These are phyloP conservation scores for Lentinula sp. DNA, from an alignment of 768 basidiomycete genomes.

Conservation along the genomic window DNA sequence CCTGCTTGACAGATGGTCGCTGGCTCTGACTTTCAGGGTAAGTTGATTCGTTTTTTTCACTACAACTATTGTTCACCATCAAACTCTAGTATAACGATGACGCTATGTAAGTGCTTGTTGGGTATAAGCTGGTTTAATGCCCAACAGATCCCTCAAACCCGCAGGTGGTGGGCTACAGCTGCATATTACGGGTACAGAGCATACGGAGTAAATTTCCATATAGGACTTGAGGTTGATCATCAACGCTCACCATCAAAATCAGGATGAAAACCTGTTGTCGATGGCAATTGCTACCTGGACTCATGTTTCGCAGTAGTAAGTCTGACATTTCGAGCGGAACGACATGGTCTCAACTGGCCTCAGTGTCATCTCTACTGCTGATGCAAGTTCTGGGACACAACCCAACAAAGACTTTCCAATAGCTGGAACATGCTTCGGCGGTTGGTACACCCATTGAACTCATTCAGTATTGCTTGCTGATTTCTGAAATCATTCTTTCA, in stretches of 20 bases:
- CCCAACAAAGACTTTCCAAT: conserved; percentile 37
- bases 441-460: conserved; percentile 22
- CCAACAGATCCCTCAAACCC: not conserved
- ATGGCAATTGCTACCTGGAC: conserved; percentile 46
- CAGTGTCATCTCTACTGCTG: conserved; percentile 38
- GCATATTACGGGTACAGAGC: conserved; percentile 43
- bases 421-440: conserved; percentile 36
- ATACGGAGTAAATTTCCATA: conserved; percentile 21
- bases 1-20: not conserved
- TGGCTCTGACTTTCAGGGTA: not conserved
- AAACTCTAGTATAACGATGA: conserved; percentile 37
- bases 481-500: not conserved
- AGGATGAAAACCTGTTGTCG: conserved; percentile 31
- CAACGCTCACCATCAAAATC: not conserved
- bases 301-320: conserved; percentile 40
- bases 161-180: conserved; percentile 49
- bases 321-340: not conserved
- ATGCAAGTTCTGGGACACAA: conserved; percentile 28
- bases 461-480: conserved; percentile 5
- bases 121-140: not conserved
- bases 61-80: not conserved
- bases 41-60: not conserved
- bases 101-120: conserved; percentile 28
- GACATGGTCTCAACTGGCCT: conserved; percentile 10
- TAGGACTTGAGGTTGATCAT: not conserved